Conservation (phyloP, 768 basidiomycete species). For the Lactarius hengduanensis region DNA sequence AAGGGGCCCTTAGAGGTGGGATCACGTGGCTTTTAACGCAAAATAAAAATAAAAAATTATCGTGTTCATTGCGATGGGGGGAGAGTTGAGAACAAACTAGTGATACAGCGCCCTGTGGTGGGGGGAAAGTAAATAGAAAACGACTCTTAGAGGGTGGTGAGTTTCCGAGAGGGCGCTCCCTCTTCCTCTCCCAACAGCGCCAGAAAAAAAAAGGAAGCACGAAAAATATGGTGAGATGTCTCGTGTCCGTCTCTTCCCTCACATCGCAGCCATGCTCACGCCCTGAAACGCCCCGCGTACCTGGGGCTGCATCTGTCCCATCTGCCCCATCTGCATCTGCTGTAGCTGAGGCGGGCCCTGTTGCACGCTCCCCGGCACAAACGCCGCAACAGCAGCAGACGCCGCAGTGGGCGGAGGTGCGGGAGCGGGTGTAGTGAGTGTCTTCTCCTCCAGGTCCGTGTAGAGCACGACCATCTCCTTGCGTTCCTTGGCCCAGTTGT, state of each 20-base stretch:
- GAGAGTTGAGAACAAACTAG: conserved; percentile 15
- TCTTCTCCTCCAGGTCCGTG: conserved; percentile 34
- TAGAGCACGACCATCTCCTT: conserved; percentile 33
- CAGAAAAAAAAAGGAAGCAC: conserved; percentile 5
- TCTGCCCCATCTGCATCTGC: conserved; percentile 24
- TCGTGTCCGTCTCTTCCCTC: neutral
- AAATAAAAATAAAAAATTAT: conserved; percentile 28
- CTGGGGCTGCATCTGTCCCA: conserved; percentile 26
- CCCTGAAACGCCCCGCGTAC: conserved; percentile 30
- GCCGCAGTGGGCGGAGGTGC: conserved; percentile 29
- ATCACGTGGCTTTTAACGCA: neutral
- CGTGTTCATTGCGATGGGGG: conserved; percentile 21
- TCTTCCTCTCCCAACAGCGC: neutral
- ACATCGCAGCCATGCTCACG: conserved; percentile 30
- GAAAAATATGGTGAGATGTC: conserved; percentile 10
- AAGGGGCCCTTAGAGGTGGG: no score
- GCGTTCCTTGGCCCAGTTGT: conserved; percentile 35
- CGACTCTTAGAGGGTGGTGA: neutral
- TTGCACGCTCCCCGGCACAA: conserved; percentile 14
- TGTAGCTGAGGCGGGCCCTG: conserved; percentile 18
- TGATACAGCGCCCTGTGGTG: conserved; percentile 24
- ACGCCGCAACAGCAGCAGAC: conserved; percentile 1
- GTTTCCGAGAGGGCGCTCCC: no score
- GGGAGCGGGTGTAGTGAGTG: neutral
- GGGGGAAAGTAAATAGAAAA: neutral